phyloP scores from a whole-genome alignment of 306 rosid genomes.

The Carpinus fangiana region DNA sequence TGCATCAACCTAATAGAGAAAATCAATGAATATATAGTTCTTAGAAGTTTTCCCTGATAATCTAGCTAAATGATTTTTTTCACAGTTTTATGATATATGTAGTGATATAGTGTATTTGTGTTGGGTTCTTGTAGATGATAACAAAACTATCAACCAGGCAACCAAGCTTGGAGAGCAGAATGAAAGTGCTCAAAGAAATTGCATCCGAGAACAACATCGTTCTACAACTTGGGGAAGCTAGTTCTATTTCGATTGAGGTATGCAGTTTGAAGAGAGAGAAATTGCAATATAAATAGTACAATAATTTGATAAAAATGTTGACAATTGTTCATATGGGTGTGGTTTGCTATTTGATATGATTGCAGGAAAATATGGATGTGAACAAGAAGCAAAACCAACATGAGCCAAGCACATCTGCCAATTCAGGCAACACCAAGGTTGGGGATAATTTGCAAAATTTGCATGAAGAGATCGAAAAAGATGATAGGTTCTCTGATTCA shows the following conservation, averaged over 20 bases:
- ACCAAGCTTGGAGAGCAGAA: constrained; percentile 67
- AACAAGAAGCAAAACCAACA: constrained; percentile 41
- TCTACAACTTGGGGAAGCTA: constrained; percentile 54
- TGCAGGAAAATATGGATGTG: constrained; percentile 46
- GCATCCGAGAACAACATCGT: constrained; percentile 61
- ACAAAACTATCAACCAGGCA: constrained; percentile 69
- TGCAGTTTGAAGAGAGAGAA: background rate
- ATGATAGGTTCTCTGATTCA: constrained; percentile 46
- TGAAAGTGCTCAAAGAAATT: constrained; percentile 70
- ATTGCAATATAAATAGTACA: constrained; percentile 4
- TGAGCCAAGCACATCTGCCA: constrained; percentile 7
- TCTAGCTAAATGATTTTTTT: background rate
- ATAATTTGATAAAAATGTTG: background rate
- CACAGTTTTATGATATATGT: background rate
- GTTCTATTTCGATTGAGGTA: constrained; percentile 54
- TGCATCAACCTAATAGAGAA: background rate
- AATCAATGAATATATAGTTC: background rate
- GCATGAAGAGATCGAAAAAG: constrained; percentile 39
- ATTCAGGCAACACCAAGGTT: constrained; percentile 26
- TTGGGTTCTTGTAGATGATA: constrained; percentile 51
- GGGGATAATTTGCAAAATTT: constrained; percentile 27
- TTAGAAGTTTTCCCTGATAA: background rate
- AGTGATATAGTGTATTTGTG: background rate
- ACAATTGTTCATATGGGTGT: constrained; percentile 13
- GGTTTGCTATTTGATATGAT: constrained; percentile 19